These are phyloP conservation scores for Camellia granthamiana DNA, from an alignment of 148 eudicot species.

Conservation along the genomic window DNA sequence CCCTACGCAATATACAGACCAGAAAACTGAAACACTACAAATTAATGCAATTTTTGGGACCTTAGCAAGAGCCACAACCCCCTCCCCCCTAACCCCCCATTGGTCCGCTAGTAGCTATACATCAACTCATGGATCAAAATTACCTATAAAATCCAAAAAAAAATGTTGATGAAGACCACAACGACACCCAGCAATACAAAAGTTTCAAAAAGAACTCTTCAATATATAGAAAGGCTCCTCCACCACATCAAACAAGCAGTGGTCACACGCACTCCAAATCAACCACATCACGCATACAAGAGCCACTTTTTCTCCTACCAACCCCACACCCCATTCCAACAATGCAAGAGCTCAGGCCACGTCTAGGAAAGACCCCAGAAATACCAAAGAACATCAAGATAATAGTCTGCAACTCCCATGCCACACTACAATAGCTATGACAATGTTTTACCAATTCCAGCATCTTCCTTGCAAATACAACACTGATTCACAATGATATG, in stretches of 20 bases:
- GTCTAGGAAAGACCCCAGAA: neutral
- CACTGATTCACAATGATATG: neutral
- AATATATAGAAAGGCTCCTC: neutral
- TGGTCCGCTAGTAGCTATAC: too few relatives aligned
- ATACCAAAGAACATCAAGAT: neutral
- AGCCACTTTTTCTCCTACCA: neutral
- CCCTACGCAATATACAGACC: too few relatives aligned
- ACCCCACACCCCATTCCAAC: too few relatives aligned
- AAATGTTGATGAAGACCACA: too few relatives aligned
- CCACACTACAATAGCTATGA: neutral
- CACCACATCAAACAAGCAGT: neutral
- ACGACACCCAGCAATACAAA: too few relatives aligned
- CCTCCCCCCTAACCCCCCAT: too few relatives aligned
- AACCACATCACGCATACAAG: neutral
- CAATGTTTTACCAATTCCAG: neutral
- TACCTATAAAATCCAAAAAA: too few relatives aligned
- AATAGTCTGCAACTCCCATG: neutral
- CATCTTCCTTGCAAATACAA: neutral
- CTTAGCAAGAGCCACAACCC: too few relatives aligned
- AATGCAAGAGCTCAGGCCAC: too few relatives aligned
- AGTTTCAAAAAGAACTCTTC: too few relatives aligned
- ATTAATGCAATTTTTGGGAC: too few relatives aligned
- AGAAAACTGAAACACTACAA: too few relatives aligned
- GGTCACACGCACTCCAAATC: neutral
- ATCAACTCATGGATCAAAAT: neutral